A percentile compares a stretch with the other conserved stretches of the same genome.
Evolutionary conservation across 306 rosid species (phyloP).

Genomic region (Acacia crassicarpa): DNA sequence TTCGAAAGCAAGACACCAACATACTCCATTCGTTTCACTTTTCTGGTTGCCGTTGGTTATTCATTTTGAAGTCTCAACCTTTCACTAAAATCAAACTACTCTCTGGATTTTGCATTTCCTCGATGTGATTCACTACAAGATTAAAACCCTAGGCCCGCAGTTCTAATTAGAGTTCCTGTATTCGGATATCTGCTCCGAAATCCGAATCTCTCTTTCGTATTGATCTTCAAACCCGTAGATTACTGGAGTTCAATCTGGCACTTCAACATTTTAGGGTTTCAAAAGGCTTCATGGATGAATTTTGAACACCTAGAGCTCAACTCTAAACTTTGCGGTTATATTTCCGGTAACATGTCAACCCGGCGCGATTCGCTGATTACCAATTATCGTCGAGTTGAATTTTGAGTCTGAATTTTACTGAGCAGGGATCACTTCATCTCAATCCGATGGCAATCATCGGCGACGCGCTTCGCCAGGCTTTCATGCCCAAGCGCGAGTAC

Average conservation of each 20-base stretch:
- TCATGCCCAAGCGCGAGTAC: slow-evolving; percentile 93
- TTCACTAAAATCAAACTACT: not conserved
- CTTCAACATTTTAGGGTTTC: slow-evolving; percentile 29
- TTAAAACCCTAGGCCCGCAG: slow-evolving; percentile 11
- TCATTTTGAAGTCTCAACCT: not conserved
- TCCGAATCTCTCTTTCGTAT: not conserved
- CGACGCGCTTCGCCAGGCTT: slow-evolving; percentile 95
- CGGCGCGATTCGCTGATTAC: not conserved
- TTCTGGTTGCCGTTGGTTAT: not conserved
- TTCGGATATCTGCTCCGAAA: not conserved
- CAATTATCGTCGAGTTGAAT: not conserved
- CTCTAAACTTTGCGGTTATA: not conserved
- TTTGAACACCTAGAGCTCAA: slow-evolving; percentile 27
- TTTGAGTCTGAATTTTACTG: not conserved
- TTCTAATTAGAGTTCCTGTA: not conserved
- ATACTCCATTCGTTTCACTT: not conserved
- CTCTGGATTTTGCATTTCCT: not conserved
- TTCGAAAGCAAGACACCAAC: not conserved
- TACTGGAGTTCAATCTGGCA: not conserved
- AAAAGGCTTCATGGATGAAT: not conserved
- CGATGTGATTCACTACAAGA: not conserved
- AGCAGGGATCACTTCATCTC: not conserved
- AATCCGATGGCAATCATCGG: slow-evolving; percentile 73
- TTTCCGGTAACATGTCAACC: not conserved
- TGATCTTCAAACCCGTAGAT: not conserved